Percentiles rank a stretch among this genome's conserved stretches.
Evolutionary conservation across 345 rosid species (phyloP).

Genomic region (Limnanthes douglasii): DNA sequence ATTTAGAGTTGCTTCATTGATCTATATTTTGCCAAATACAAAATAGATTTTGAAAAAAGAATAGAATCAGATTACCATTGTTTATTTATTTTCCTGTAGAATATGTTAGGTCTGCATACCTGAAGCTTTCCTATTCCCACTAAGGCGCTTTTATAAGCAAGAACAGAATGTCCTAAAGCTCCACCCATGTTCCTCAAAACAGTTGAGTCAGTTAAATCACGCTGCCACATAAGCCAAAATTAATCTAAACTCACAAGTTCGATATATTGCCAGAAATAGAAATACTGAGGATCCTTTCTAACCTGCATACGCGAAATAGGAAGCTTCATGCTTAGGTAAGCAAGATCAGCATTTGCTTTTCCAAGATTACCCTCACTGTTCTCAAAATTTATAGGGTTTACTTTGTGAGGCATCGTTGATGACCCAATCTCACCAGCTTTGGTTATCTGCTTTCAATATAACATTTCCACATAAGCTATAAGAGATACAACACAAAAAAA

Average conservation of each 20-base stretch:
- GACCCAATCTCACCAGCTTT: conserved; percentile 92
- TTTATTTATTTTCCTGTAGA: background rate
- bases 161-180: conserved; percentile 91
- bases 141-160: conserved; percentile 81
- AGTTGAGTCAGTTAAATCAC: conserved; percentile 93
- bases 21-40: conserved; percentile 24
- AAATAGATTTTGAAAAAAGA: too few species aligned
- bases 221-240: conserved; percentile 47
- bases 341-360: conserved; percentile 65
- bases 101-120: conserved; percentile 29
- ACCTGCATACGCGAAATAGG: conserved; percentile 97
- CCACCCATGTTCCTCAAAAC: conserved; percentile 89
- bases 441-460: conserved; percentile 53
- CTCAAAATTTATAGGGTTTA: conserved; percentile 91
- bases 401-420: conserved; percentile 97
- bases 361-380: conserved; percentile 97
- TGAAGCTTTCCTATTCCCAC: conserved; percentile 82
- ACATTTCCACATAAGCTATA: too few species aligned
- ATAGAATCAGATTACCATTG: background rate
- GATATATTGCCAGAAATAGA: background rate
- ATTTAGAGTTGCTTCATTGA: conserved; percentile 55
- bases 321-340: conserved; percentile 58
- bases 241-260: background rate
- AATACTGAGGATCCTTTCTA: conserved; percentile 3
- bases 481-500: too few species aligned